Conservation (phyloP, 768 basidiomycete species). For the Phlebiopsis flavidoalba region DNA sequence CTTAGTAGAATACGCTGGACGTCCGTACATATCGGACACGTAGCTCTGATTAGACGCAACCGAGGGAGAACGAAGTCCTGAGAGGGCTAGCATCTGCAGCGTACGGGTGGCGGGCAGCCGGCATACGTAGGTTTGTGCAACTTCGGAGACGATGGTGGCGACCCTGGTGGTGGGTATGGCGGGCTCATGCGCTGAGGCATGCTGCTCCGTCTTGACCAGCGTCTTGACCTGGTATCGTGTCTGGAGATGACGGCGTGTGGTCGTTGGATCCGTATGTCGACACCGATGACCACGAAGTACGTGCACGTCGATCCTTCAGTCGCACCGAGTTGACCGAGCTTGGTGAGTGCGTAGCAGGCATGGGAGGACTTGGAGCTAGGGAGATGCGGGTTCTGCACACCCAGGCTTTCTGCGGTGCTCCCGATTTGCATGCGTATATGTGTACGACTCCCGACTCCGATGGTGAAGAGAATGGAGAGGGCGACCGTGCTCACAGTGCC, state of each 20-base stretch:
- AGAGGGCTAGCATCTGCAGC: constrained; percentile 18
- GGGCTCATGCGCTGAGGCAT: constrained; percentile 51
- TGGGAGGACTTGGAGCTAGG: constrained; percentile 14
- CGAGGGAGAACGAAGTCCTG: constrained; percentile 18
- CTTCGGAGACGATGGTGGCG: constrained; percentile 24
- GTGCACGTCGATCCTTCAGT: constrained; percentile 6
- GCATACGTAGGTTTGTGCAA: constrained; percentile 9
- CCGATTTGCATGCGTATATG: constrained; percentile 28
- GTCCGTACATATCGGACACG: constrained; percentile 14
- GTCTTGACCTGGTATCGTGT: constrained; percentile 12
- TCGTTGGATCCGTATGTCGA: constrained; percentile 19
- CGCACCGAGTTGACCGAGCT: not conserved
- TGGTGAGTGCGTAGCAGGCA: not conserved
- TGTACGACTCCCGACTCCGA: constrained; percentile 12
- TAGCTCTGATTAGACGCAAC: constrained; percentile 19
- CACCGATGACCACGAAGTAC: constrained; percentile 13
- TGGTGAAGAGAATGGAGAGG: constrained; percentile 4
- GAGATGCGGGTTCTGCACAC: constrained; percentile 21
- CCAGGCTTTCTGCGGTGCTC: constrained; percentile 31
- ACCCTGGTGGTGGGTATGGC: constrained; percentile 50
- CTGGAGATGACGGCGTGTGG: constrained; percentile 11
- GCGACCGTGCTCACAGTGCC: constrained; percentile 23
- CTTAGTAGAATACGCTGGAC: constrained; percentile 21
- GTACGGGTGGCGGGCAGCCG: constrained; percentile 22
- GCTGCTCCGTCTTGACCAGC: constrained; percentile 28